phyloP scores from a whole-genome alignment of 257 asterid genomes.

The Salvia hispanica region DNA sequence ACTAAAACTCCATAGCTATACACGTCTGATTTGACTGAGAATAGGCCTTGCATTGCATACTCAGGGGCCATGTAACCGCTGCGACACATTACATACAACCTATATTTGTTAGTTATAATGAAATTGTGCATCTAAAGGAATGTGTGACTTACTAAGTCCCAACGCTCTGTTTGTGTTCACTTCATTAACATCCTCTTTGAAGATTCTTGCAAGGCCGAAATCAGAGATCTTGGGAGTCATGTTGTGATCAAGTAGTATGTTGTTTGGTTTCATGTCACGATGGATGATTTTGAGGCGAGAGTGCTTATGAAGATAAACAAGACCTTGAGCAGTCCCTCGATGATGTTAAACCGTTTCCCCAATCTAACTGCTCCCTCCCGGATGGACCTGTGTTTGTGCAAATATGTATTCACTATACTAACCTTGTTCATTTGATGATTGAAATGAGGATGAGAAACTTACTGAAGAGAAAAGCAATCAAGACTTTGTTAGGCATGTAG shows the following conservation, averaged over 20 bases:
- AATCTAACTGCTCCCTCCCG: slow-evolving; percentile 35
- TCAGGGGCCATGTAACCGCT: slow-evolving; percentile 78
- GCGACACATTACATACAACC: no score
- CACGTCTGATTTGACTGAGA: slow-evolving; percentile 63
- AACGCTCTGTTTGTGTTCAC: slow-evolving; percentile 53
- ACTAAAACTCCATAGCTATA: slow-evolving; percentile 63
- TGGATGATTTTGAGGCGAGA: slow-evolving; percentile 38
- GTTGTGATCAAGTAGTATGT: slow-evolving; percentile 56
- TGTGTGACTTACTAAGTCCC: slow-evolving; percentile 62
- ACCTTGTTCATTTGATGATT: slow-evolving; percentile 2
- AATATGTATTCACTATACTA: not conserved
- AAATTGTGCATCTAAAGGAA: no score
- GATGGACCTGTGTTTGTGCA: slow-evolving; percentile 30
- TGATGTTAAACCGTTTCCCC: slow-evolving; percentile 16
- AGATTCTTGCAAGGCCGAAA: slow-evolving; percentile 67
- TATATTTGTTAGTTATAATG: no score
- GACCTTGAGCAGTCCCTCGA: slow-evolving; percentile 30
- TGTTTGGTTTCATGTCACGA: slow-evolving; percentile 60
- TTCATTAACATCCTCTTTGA: slow-evolving; percentile 44
- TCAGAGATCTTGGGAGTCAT: slow-evolving; percentile 71
- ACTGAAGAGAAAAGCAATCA: slow-evolving; percentile 27
- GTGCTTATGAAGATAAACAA: slow-evolving; percentile 60
- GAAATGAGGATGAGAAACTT: slow-evolving; percentile 17
- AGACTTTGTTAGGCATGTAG: no score
- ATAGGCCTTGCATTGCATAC: slow-evolving; percentile 64